These are phyloP conservation scores for Venturia asperata DNA, from an alignment of 2,329 filamentous ascomycete species.

Conservation along the genomic window DNA sequence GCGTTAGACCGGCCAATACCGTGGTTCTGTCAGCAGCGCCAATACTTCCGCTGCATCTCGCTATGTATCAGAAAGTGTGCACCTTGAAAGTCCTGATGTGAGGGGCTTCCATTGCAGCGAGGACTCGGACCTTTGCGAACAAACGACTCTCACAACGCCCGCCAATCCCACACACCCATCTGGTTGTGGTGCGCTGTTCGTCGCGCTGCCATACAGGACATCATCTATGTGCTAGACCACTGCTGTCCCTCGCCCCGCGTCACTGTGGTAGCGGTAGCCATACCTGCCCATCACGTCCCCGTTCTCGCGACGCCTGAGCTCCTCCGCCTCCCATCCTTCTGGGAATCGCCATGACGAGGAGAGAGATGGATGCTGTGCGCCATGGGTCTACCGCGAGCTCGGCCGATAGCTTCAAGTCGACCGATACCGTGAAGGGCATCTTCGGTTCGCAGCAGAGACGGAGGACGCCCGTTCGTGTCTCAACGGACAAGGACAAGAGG, in stretches of 20 bases:
- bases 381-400: constrained; percentile 61
- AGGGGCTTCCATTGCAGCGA: background rate
- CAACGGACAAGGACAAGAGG: constrained; percentile 49
- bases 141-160: background rate
- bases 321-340: background rate
- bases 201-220: background rate
- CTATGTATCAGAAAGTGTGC: constrained; percentile 13
- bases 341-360: constrained; percentile 52
- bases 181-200: background rate
- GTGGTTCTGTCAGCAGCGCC: constrained; percentile 4
- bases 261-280: constrained; percentile 5
- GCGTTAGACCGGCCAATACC: constrained; percentile 9
- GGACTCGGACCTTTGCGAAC: background rate
- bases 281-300: background rate
- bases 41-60: background rate
- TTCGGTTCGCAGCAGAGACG: constrained; percentile 28
- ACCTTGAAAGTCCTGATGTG: constrained; percentile 7
- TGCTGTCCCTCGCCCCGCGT: constrained; percentile 2
- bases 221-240: background rate
- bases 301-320: background rate
- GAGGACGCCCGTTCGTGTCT: constrained; percentile 42
- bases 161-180: background rate
- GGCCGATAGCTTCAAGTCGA: constrained; percentile 59
- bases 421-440: constrained; percentile 54
- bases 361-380: constrained; percentile 53